These are phyloP conservation scores for Aureobasidium namibiae DNA, from an alignment of 2,329 filamentous ascomycete species.

Conservation along the genomic window DNA sequence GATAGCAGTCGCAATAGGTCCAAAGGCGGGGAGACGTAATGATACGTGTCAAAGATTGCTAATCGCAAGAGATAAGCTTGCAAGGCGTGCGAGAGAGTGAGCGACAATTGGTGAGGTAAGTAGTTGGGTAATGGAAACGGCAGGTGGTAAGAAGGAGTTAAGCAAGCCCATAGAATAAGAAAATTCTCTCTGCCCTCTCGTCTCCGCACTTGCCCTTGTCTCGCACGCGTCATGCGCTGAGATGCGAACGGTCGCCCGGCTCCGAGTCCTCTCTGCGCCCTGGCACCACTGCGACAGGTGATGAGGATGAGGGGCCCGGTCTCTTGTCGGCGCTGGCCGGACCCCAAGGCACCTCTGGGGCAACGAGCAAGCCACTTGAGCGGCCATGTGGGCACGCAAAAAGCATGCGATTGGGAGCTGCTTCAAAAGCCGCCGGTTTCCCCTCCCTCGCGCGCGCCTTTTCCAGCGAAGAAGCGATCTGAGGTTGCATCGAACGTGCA, in stretches of 20 bases:
- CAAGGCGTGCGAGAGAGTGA: slow-evolving; percentile 17
- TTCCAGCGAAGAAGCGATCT: neutral
- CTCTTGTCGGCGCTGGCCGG: slow-evolving; percentile 4
- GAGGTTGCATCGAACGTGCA: slow-evolving; percentile 6
- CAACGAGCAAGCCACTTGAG: neutral
- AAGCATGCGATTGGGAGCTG: neutral
- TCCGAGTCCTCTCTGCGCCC: slow-evolving; percentile 11
- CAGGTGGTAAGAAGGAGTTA: slow-evolving; percentile 13
- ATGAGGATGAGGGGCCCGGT: slow-evolving; percentile 2
- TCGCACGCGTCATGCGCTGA: slow-evolving; percentile 8
- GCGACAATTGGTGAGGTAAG: slow-evolving; percentile 38
- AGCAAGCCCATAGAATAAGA: slow-evolving; percentile 14
- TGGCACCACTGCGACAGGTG: neutral
- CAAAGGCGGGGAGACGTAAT: slow-evolving; percentile 11
- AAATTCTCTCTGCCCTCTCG: slow-evolving; percentile 6
- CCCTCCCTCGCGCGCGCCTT: neutral
- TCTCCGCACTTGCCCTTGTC: slow-evolving; percentile 7
- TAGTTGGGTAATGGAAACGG: slow-evolving; percentile 40
- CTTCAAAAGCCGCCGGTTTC: neutral
- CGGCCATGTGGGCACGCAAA: neutral
- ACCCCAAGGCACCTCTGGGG: neutral
- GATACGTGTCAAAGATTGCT: slow-evolving; percentile 16
- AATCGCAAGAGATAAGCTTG: slow-evolving; percentile 12
- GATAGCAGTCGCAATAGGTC: slow-evolving; percentile 12
- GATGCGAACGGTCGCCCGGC: slow-evolving; percentile 6